Base-by-base conservation (phyloP, 2,329 filamentous ascomycete genomes). In the Ophiognomonia clavigignenti-juglandacearum region DNA sequence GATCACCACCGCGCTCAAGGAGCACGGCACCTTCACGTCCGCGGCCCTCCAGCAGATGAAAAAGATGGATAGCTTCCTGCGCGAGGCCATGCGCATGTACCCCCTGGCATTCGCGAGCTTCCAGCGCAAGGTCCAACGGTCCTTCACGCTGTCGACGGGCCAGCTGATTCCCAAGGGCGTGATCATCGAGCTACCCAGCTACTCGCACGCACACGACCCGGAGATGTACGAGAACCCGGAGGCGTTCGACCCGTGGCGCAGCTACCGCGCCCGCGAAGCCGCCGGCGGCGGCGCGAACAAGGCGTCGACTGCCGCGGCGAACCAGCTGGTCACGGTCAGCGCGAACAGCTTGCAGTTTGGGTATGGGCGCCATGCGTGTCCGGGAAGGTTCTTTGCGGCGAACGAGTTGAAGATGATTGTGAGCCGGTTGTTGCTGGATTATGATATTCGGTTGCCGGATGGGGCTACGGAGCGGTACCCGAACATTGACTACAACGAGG, bases 61-160 rank as follows among this genome's bases (percentile, higher is more conserved):
- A 52, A 61, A 59, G 39, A 44, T 64, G 14, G 62, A 64, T 50
- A 61, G 57, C 45, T 60, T 60, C 51, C 36, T 65, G 19, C 59
- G 61, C 39, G 64, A 66, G 50, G 59, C 58, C 8, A 51, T 60
- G 54, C 58, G 63, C 31, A 35, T 38, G 6, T 11, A 13, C 26
- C n/a, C 19, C 18, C 22, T 43, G 6, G 38, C 24, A 3, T 19
- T 26, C 64, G 66, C 64, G 1, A 69, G 74, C 3, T 78, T 79
- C 59, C 58, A 60, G 20, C 73, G 76, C 49, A 75, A 73, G 52
- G 74, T 77, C 9, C 61, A 74, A 29, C 67, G 71, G 53, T 64
- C 71, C 4, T 68, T 80, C 54, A 69, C 68, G 2, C 71, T 80
- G 2, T 77, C 75, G 37, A 75, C 76, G 56, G 78, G 77, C 14